Evolutionary conservation across 2,329 filamentous ascomycete genomes (phyloP).

Genomic region (Fusarium staphyleae): DNA sequence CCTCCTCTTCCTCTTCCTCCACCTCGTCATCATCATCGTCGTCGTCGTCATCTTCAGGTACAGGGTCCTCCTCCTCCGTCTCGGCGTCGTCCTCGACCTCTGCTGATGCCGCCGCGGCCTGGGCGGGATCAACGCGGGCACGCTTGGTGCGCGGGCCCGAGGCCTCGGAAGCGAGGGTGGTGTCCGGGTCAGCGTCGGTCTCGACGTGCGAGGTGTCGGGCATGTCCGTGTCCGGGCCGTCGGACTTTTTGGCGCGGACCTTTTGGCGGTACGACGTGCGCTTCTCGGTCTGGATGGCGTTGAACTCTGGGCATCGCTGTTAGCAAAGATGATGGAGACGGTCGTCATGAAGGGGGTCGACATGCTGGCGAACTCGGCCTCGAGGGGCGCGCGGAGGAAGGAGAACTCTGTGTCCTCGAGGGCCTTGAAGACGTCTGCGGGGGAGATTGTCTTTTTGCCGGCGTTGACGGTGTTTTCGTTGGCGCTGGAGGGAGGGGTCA

Average conservation of each 20-base stretch:
- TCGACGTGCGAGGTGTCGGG: conserved; percentile 44
- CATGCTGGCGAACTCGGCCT: conserved; percentile 79
- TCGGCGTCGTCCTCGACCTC: conserved; percentile 49
- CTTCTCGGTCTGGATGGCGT: conserved; percentile 75
- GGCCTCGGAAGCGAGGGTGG: conserved; percentile 44
- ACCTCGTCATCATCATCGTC: conserved; percentile 59
- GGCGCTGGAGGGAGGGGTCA: conserved; percentile 59
- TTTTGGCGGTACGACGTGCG: conserved; percentile 76
- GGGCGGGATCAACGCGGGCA: conserved; percentile 55
- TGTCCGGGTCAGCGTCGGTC: conserved; percentile 46
- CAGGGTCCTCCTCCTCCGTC: conserved; percentile 53
- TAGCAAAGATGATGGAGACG: neutral
- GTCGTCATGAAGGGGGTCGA: conserved; percentile 21
- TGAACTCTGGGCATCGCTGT: conserved; percentile 64
- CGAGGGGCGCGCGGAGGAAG: conserved; percentile 72
- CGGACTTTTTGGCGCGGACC: conserved; percentile 68
- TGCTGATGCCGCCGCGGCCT: conserved; percentile 43
- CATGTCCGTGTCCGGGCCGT: conserved; percentile 48
- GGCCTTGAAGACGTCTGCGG: conserved; percentile 77
- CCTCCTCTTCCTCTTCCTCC: conserved; percentile 50
- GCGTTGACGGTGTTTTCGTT: conserved; percentile 72
- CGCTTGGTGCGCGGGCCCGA: conserved; percentile 52
- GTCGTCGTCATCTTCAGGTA: conserved; percentile 54
- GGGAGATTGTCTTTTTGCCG: conserved; percentile 81
- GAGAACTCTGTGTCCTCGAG: conserved; percentile 78